Base-by-base conservation (phyloP, 1,139 yeast genomes). In the Sugiyamaella pinicola region DNA sequence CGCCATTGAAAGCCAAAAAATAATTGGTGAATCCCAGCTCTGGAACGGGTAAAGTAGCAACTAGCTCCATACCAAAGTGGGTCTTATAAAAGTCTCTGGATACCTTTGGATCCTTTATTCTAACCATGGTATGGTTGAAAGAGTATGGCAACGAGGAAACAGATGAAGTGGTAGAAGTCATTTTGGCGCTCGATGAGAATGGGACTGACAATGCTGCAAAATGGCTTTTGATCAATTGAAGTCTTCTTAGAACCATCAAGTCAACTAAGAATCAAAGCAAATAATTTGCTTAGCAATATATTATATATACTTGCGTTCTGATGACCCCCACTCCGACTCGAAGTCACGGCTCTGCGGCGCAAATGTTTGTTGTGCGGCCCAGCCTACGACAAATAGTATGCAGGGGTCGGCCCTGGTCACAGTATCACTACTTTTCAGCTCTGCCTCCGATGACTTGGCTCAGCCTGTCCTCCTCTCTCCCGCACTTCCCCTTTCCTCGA, bases 71-170 rank as follows among this genome's bases (percentile, higher is more conserved):
- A 29, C 96, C 96, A 65, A 91, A 87, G 63, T 83, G 77, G 55
- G 83, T 78, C 57, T 78, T 77, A 71, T 93, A 93, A 75, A 87
- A 91, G 3, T 80, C 79, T 51, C 88, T 70, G 17, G 95, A 81
- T 15, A 74, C 78, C 66, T 81, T 78, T 26, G 97, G 95, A 67
- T 91, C 90, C 67, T 88, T 85, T 63, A 93, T 81, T 63, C 96
- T 83, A 54, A 91, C 71, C 74, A 93, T 70, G 22, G 74, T 69
- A 60, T 71, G 73, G 59, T 71, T 70, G 53, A 65, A 56, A 21
- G 52, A 42, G 45, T 59, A 64, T 26, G 48, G 26, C 12, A 37
- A 10, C 3, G 53, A 39, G 9, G 52, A 17, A 21, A 34, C 44
- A 17, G 45, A 24, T 12, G 34, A n/a, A n/a, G 34, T 12, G 13